phyloP scores from a whole-genome alignment of 352 stramenopile genomes.

The Sclerospora graminicola region DNA sequence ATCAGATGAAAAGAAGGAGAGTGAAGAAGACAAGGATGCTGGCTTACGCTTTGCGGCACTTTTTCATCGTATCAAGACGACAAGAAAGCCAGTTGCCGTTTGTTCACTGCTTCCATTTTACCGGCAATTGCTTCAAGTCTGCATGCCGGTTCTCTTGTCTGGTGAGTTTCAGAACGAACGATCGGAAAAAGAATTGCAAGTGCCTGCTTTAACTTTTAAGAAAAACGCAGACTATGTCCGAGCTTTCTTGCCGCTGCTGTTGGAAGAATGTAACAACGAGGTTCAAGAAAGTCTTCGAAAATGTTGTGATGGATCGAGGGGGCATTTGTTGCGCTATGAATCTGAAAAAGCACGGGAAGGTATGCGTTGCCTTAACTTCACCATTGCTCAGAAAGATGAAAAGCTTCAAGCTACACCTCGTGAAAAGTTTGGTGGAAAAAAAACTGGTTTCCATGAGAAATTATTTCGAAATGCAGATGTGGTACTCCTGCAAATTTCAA shows the following conservation, averaged over 20 bases:
- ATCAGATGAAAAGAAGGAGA: conserved; percentile 20
- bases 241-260: conserved; percentile 65
- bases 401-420: conserved; percentile 15
- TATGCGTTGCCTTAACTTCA: conserved; percentile 74
- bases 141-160: conserved; percentile 62
- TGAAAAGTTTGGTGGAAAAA: conserved; percentile 22
- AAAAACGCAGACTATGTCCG: conserved; percentile 66
- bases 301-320: conserved; percentile 27
- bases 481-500: conserved; percentile 45
- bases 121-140: conserved; percentile 62
- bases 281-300: conserved; percentile 56
- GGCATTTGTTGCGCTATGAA: conserved; percentile 68
- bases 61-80: conserved; percentile 78
- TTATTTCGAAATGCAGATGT: conserved; percentile 75
- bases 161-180: conserved; percentile 49
- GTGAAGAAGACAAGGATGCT: conserved; percentile 43
- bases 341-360: conserved; percentile 71
- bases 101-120: conserved; percentile 80
- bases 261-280: conserved; percentile 81
- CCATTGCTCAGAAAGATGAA: conserved; percentile 44
- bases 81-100: conserved; percentile 54
- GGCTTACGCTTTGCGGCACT: conserved; percentile 46
- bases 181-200: conserved; percentile 38
- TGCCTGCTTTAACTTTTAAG: conserved; percentile 48
- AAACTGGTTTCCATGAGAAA: conserved; percentile 39